Conservation (phyloP, 2,329 filamentous ascomycete species). For the Aphanocladium album region DNA sequence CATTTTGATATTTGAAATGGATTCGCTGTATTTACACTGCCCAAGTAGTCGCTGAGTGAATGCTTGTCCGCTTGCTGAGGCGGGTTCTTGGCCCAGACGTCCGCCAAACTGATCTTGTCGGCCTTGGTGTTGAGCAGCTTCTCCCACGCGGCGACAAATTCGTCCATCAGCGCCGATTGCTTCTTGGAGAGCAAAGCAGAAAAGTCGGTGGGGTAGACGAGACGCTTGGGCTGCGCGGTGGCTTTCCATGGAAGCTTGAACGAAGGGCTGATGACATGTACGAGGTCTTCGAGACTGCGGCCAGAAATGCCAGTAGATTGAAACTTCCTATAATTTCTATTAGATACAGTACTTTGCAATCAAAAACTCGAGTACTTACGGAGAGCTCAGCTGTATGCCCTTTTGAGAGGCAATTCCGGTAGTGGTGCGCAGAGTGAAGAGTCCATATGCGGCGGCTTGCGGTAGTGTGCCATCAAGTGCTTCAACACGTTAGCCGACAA, state of each 20-base stretch:
- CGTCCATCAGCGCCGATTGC: constrained; percentile 13
- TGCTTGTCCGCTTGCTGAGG: constrained; percentile 19
- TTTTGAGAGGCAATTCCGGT: constrained; percentile 12
- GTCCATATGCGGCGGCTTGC: constrained; percentile 21
- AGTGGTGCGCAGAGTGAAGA: constrained; percentile 27
- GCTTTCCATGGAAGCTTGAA: constrained; percentile 11
- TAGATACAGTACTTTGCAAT: background rate
- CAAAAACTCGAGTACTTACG: constrained; percentile 16
- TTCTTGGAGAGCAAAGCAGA: background rate
- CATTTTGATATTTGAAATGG: background rate
- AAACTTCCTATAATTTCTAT: constrained; percentile 11
- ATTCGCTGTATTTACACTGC: constrained; percentile 20
- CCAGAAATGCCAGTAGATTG: constrained; percentile 21
- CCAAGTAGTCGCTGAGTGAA: constrained; percentile 24
- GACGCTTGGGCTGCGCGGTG: constrained; percentile 4
- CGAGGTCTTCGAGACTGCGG: constrained; percentile 23
- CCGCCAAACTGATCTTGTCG: constrained; percentile 16
- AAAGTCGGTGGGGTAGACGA: constrained; percentile 26
- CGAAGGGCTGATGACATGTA: constrained; percentile 16
- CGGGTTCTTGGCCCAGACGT: constrained; percentile 19
- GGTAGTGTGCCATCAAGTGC: constrained; percentile 19
- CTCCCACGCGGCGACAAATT: constrained; percentile 24
- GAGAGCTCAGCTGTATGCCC: constrained; percentile 16
- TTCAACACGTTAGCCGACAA: constrained; percentile 22
- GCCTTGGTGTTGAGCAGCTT: constrained; percentile 17